Evolutionary conservation across 108 stramenopile genomes (phyloP), one percentile per base, ranked within the genome.

Genomic region (Cyclotella baltica): DNA sequence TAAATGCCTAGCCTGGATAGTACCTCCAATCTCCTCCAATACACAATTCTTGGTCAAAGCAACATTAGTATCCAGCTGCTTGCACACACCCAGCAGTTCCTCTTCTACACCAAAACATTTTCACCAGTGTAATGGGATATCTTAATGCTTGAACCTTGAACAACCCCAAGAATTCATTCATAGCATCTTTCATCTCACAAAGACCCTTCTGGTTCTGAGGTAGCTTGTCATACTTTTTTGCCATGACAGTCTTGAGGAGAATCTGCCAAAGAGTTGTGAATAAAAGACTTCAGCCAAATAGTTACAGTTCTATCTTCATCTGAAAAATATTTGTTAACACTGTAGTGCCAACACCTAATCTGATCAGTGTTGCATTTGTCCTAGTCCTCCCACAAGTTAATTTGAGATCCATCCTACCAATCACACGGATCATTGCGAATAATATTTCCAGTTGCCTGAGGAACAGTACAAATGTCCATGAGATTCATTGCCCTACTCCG

Each of bases 361-460:
- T 58, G 57, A 2, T 28, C 13, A 23, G 27, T 28, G 16, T 6
- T 6, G 8, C 6, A 9, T 18, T 58, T 4, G 16, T 58, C 57
- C 57, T 28, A 58, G 16, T 58, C 27, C 6, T 23, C 30, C 57
- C 57, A 58, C 4, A 58, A 18, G 57, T 58, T 58, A 19, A 58
- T 58, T 31, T 58, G 4, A 2, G 2, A 9, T 5, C 19, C 57
- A 30, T 19, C 57, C 57, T 28, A 58, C 57, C 57, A 58, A 19
- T 5, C 28, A 30, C 28, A 30, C 2, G 28, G 30, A 19, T 58
- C 57, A 2, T 28, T 23, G 30, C 29, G 27, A 4, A 4, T 30
- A 18, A 30, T 58, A 28, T 30, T 5, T 5, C 57, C 57, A 27
- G 57, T 29, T 5, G 27, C 27, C 4, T 58, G 28, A 4, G 57